Base-by-base conservation (phyloP, 1,284 basidiomycete genomes). In the Trichosporon ovoides region DNA sequence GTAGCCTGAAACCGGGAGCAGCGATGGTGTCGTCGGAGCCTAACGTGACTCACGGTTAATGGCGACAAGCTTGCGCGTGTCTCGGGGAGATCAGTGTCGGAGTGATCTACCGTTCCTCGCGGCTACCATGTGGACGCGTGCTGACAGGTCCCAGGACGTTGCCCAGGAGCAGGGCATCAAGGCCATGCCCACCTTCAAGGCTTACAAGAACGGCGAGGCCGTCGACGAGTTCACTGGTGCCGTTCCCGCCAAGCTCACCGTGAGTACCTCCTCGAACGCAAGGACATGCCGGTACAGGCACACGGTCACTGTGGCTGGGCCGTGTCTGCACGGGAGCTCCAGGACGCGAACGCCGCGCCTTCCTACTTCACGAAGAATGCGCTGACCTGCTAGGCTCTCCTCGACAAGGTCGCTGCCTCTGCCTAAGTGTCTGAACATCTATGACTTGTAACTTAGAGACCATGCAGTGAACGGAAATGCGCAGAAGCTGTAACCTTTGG, bases 141-240 rank as follows among this genome's bases (percentile, higher is more conserved):
- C 56, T 58, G 19, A 58, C 56, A 14, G 19, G 11, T 6, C 18
- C 3, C 53, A 78, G 77, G 76, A 82, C 62, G 77, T 83, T 63
- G 78, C 81, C 9, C 75, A 83, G 69, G 87, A 87, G 74, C 83
- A 87, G 58, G 84, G 83, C 54, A 84, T 96, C 77, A 83, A 83
- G 68, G 86, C 87, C 77, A 87, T 91, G 84, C 89, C 89, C 16
- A 89, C 88, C 3, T 91, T 90, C 80, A 77, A 84, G 57, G 80
- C 83, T 35, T 89, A 85, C 82, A 83, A 87, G 79, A 80, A 83
- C 63, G 87, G 87, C 48, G 66, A 83, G 68, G 83, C 84, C 75
- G 72, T 86, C 60, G 81, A 81, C 49, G 81, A 84, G 33, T 69
- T 86, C 56, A 81, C 85, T 52, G 88, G 88, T 61, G 88, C 87